Percentiles rank a stretch among this genome's conserved stretches.
These are phyloP conservation scores for Phyllosticta ampelicida DNA, from an alignment of 2,329 filamentous ascomycete species.

Conservation along the genomic window DNA sequence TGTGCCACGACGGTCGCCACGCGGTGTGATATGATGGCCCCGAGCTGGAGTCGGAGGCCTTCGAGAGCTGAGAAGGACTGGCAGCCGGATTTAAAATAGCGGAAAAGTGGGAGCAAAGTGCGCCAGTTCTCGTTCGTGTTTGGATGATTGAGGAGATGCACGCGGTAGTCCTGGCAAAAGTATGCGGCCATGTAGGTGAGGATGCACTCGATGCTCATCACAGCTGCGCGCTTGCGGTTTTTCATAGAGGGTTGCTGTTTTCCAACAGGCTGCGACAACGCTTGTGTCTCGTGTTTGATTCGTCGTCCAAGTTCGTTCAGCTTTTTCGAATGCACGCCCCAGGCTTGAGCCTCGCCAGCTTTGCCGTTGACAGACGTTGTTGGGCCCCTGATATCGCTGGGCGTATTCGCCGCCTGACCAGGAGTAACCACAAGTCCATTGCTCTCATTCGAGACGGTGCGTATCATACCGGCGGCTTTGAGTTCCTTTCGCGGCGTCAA, in stretches of 20 bases:
- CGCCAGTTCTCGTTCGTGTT: conserved; percentile 28
- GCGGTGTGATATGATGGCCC: conserved; percentile 28
- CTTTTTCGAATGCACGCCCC: conserved; percentile 29
- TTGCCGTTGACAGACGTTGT: conserved; percentile 20
- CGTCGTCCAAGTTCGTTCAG: conserved; percentile 32
- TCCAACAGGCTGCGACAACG: conserved; percentile 10
- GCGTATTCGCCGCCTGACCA: conserved; percentile 21
- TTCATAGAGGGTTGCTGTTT: conserved; percentile 18
- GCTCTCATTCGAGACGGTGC: conserved; percentile 24
- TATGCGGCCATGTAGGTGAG: conserved; percentile 32
- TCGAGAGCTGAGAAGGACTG: conserved; percentile 27
- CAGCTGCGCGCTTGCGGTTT: conserved; percentile 29
- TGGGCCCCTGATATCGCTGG: conserved; percentile 18
- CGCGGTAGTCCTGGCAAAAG: conserved; percentile 21
- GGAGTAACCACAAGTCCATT: conserved; percentile 22
- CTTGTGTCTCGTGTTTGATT: conserved; percentile 35
- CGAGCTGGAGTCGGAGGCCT: conserved; percentile 32
- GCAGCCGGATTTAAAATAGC: conserved; percentile 19
- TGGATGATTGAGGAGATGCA: conserved; percentile 20
- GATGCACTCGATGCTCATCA: conserved; percentile 36
- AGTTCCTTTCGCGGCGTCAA: conserved; percentile 26
- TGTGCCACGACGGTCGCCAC: conserved; percentile 26
- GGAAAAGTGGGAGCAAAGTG: conserved; percentile 25
- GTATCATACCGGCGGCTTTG: conserved; percentile 26
- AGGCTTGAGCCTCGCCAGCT: conserved; percentile 24